Evolutionary conservation across 2,329 filamentous ascomycete species (phyloP).

Genomic region (Ilyonectria destructans): DNA sequence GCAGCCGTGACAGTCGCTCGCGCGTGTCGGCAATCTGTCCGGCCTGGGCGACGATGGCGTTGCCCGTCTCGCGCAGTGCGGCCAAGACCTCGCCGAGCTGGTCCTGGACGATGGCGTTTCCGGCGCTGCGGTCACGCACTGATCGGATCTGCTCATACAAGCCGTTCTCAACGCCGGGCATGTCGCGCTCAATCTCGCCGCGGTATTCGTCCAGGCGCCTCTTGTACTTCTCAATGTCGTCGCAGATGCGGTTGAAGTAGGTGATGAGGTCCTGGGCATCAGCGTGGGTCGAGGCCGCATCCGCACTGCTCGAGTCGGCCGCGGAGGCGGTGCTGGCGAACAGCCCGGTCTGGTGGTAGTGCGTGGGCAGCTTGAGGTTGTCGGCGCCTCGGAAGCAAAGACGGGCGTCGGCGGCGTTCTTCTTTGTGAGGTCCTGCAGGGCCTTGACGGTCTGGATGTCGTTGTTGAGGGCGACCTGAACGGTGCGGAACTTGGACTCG

Average conservation of each 20-base stretch:
- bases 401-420: conserved; percentile 79
- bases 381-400: conserved; percentile 82
- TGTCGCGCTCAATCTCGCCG: conserved; percentile 64
- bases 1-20: conserved; percentile 59
- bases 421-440: conserved; percentile 72
- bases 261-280: conserved; percentile 62
- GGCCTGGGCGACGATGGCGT: conserved; percentile 59
- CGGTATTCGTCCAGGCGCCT: conserved; percentile 62
- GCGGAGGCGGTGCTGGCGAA: conserved; percentile 56
- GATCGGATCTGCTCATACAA: conserved; percentile 62
- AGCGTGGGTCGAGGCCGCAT: conserved; percentile 56
- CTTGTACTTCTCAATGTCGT: conserved; percentile 62
- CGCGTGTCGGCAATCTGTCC: conserved; percentile 62
- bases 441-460: conserved; percentile 77
- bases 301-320: conserved; percentile 48
- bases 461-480: conserved; percentile 62
- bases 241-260: conserved; percentile 63
- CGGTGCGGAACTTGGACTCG: conserved; percentile 64
- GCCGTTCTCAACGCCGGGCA: conserved; percentile 65
- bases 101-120: conserved; percentile 54
- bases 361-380: conserved; percentile 79
- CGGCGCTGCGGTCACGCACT: conserved; percentile 55
- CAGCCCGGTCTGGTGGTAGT: conserved; percentile 66
- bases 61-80: conserved; percentile 59
- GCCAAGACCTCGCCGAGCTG: conserved; percentile 58